Percentiles rank a stretch among this genome's conserved stretches.
Conservation (phyloP, 1,139 yeast species). For the Hansenula sp. region DNA sequence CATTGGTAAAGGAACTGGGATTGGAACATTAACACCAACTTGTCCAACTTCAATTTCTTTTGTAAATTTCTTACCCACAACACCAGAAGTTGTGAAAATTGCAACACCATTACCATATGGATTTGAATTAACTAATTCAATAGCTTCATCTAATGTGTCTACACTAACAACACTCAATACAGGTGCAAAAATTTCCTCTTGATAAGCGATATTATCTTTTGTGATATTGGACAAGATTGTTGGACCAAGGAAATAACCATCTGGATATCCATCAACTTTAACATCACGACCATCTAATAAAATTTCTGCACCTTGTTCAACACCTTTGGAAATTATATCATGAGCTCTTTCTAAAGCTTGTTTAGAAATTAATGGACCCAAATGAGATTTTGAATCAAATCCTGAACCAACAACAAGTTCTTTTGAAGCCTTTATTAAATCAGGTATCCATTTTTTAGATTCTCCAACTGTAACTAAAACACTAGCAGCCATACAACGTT, state of each 20-base stretch:
- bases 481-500: conserved; percentile 80
- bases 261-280: conserved; percentile 45
- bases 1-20: conserved; percentile 84
- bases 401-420: conserved; percentile 63
- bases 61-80: conserved; percentile 66
- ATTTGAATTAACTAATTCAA: conserved; percentile 58
- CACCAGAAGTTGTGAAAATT: conserved; percentile 65
- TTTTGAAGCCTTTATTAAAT: conserved; percentile 55
- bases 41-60: conserved; percentile 73
- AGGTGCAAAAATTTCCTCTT: conserved; percentile 76
- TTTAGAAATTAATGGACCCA: conserved; percentile 72
- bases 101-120: conserved; percentile 74
- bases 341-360: conserved; percentile 50
- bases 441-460: conserved; percentile 60
- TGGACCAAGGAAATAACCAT: conserved; percentile 75
- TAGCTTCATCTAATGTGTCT: conserved; percentile 71
- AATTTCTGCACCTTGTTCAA: conserved; percentile 49
- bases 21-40: conserved; percentile 77
- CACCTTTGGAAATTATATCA: conserved; percentile 53
- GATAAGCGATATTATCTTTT: conserved; percentile 70
- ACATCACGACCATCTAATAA: conserved; percentile 62
- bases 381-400: conserved; percentile 53
- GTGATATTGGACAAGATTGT: conserved; percentile 60
- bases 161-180: conserved; percentile 62
- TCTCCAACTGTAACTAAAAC: conserved; percentile 75